Evolutionary conservation across 176 grass and related monocot genomes (phyloP).

Genomic region (Oryza coarctata): DNA sequence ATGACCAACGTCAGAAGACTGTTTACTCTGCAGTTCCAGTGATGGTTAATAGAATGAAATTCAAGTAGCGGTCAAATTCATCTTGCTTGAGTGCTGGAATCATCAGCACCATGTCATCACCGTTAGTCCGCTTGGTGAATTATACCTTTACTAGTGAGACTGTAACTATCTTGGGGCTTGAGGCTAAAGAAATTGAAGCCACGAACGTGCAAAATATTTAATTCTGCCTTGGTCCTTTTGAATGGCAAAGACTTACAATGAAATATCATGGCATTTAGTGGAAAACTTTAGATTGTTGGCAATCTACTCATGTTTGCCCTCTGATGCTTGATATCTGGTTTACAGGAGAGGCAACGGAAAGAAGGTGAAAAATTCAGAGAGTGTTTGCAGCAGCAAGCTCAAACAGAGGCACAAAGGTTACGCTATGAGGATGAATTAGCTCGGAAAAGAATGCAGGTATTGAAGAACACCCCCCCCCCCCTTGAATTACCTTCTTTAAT

Average conservation of each 20-base stretch:
- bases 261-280: neutral
- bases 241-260: constrained; percentile 6
- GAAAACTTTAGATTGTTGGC: constrained; percentile 16
- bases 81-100: constrained; percentile 23
- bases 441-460: constrained; percentile 84
- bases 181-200: neutral
- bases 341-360: constrained; percentile 68
- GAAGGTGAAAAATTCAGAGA: constrained; percentile 73
- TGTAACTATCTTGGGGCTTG: constrained; percentile 6
- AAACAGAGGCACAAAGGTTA: constrained; percentile 73
- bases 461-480: neutral
- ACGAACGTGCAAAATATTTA: neutral
- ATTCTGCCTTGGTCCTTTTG: neutral
- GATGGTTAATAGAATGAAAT: neutral
- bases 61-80: neutral
- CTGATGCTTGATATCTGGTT: constrained; percentile 30
- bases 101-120: neutral
- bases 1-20: neutral
- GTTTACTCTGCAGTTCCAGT: neutral
- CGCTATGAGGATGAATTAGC: constrained; percentile 86
- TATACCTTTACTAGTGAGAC: neutral
- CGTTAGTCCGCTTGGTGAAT: neutral
- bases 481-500: neutral
- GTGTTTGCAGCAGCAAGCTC: constrained; percentile 52
- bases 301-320: neutral